Conservation (phyloP, 2,329 filamentous ascomycete genomes). For the Dactylonectria macrodidyma region DNA sequence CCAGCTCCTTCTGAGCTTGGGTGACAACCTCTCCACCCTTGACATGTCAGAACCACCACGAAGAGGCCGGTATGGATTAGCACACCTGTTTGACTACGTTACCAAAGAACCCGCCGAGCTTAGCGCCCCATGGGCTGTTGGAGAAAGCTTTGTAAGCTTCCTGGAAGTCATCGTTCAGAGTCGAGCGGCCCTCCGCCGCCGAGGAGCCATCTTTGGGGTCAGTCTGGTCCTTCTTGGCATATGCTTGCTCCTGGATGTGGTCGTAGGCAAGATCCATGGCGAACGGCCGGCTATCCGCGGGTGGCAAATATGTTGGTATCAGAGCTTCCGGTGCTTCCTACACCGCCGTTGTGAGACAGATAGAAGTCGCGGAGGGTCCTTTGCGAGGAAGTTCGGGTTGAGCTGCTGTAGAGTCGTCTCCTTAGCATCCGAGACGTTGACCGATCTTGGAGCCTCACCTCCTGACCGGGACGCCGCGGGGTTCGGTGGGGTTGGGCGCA, state of each 20-base stretch:
- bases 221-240: constrained; percentile 70
- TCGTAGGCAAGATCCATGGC: constrained; percentile 97
- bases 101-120: constrained; percentile 89
- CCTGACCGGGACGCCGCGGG: constrained; percentile 44
- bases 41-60: constrained; percentile 32
- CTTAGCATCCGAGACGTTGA: constrained; percentile 31
- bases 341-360: neutral
- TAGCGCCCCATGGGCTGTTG: constrained; percentile 90
- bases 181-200: constrained; percentile 60
- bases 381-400: constrained; percentile 28
- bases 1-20: constrained; percentile 88
- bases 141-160: constrained; percentile 97
- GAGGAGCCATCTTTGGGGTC: constrained; percentile 60
- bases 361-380: constrained; percentile 9
- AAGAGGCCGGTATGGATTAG: constrained; percentile 24
- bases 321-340: neutral
- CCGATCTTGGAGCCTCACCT: constrained; percentile 36
- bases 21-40: constrained; percentile 87
- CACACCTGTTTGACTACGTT: constrained; percentile 92
- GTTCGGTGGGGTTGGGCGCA: constrained; percentile 37
- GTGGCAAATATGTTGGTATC: neutral
- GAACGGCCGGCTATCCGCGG: constrained; percentile 13
- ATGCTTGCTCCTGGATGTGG: constrained; percentile 89
- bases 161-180: constrained; percentile 90
- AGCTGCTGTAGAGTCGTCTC: constrained; percentile 36